Evolutionary conservation across 2,329 filamentous ascomycete genomes (phyloP), one percentile per base, ranked within the genome.

Genomic region (Albophoma yamanashiensis): DNA sequence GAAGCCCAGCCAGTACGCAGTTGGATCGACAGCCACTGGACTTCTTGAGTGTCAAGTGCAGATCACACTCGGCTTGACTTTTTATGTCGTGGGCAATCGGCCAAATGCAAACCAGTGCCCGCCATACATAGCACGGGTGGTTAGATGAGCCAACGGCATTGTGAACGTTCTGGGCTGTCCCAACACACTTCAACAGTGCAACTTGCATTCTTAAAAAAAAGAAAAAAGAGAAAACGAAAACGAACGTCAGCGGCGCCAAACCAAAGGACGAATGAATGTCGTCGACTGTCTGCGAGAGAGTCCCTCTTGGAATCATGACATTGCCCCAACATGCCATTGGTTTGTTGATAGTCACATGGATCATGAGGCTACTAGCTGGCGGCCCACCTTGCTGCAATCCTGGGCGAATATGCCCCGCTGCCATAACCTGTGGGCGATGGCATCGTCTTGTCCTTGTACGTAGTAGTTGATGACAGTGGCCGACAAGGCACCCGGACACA

Each of bases 271-370:
- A 52, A 34, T 2, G 31, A 36, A 4, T n/a, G 17, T 14, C 25
- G 17, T 31, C 45, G 45, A 31, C 20, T 8, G 15, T 11, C 15
- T 25, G 34, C 53, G 12, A 56, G 14, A 14, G 3, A 53, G 17
- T 3, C 25, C 4, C 36, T 6, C 20, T 12, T 20, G 47, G 6
- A 57, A 57, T 2, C 34, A 17, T 22, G 14, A 55, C 27, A 45
- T 34, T 27, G 25, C 57, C 25, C 31, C 43, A 47, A 57, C 40
- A n/a, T 25, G 53, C 58, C 57, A 66, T 65, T 67, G 66, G 63
- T 8, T 45, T 60, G 50, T 36, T 25, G 57, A 59, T 47, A 25
- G 57, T 66, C 61, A 56, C 62, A 63, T 65, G 61, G 64, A 66
- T 69, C 55, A 59, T 59, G 61, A 67, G 61, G 62, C 53, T 65